Percentiles rank a stretch among this genome's conserved stretches.
These are phyloP conservation scores for Thermochaetoides thermophila DNA, from an alignment of 495 filamentous ascomycete species.

Conservation along the genomic window DNA sequence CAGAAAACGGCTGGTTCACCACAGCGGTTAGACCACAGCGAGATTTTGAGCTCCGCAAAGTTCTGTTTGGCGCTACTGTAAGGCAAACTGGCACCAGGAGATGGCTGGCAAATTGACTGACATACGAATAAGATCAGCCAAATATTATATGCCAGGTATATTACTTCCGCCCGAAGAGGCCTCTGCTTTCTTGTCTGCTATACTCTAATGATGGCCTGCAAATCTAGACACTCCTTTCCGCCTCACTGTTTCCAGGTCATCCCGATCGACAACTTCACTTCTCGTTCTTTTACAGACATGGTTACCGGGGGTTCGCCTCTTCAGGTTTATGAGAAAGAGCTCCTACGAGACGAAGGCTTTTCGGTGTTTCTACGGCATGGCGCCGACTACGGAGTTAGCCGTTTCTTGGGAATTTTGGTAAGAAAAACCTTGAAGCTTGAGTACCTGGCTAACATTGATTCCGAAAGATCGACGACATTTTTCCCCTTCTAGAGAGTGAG, in stretches of 20 bases:
- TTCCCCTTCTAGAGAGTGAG: constrained; percentile 11
- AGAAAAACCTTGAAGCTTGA: not conserved
- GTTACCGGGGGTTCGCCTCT: constrained; percentile 3
- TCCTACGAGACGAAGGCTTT: constrained; percentile 5
- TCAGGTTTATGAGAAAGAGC: constrained; percentile 2
- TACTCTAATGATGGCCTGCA: no score
- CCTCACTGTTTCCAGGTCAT: constrained; percentile 11
- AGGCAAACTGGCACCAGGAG: not conserved
- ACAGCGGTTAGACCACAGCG: not conserved
- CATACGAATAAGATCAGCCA: constrained; percentile 9
- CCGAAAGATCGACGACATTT: constrained; percentile 10
- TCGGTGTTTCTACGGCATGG: constrained; percentile 9
- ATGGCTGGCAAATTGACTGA: not conserved
- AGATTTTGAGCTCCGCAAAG: constrained; percentile 13
- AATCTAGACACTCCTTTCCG: constrained; percentile 10
- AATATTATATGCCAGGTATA: constrained; percentile 13
- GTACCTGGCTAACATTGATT: not conserved
- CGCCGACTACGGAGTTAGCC: constrained; percentile 2
- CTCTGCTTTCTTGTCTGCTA: not conserved
- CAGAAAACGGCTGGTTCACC: not conserved
- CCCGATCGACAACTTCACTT: constrained; percentile 1
- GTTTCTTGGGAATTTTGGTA: constrained; percentile 13
- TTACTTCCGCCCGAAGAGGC: no score
- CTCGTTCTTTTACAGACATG: constrained; percentile 8
- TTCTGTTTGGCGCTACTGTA: constrained; percentile 11